A percentile compares a stretch with the other conserved stretches of the same genome.
These are phyloP conservation scores for Ampelomyces quisqualis DNA, from an alignment of 2,329 filamentous ascomycete species.

Conservation along the genomic window DNA sequence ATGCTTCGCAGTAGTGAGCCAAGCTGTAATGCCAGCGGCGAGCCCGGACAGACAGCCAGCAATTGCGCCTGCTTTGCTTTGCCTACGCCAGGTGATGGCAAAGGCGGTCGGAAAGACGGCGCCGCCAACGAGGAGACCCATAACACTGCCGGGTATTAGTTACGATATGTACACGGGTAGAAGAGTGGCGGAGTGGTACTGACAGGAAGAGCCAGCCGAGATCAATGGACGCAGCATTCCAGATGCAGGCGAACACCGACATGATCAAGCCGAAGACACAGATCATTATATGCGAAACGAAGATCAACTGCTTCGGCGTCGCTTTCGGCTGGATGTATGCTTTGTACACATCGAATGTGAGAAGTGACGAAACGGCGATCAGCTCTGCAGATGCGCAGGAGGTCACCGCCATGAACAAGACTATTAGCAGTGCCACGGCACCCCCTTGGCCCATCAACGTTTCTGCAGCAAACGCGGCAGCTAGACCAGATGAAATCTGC, in stretches of 20 bases:
- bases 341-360: slow-evolving; percentile 50
- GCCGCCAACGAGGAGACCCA: slow-evolving; percentile 47
- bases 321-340: slow-evolving; percentile 45
- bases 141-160: slow-evolving; percentile 29
- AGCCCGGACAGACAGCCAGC: slow-evolving; percentile 38
- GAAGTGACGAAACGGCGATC: slow-evolving; percentile 44
- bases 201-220: slow-evolving; percentile 46
- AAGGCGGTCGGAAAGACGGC: slow-evolving; percentile 46
- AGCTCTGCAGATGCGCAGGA: slow-evolving; percentile 44
- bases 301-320: slow-evolving; percentile 40
- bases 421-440: slow-evolving; percentile 31
- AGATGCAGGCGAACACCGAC: slow-evolving; percentile 44
- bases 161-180: background rate
- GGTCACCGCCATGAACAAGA: slow-evolving; percentile 42
- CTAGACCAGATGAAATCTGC: slow-evolving; percentile 34
- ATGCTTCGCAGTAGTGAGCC: slow-evolving; percentile 40
- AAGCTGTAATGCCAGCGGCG: slow-evolving; percentile 40
- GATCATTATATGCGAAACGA: slow-evolving; percentile 45
- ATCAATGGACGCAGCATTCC: slow-evolving; percentile 44
- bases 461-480: slow-evolving; percentile 33
- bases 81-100: slow-evolving; percentile 42
- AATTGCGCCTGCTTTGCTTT: slow-evolving; percentile 37
- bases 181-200: background rate
- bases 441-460: slow-evolving; percentile 34
- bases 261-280: slow-evolving; percentile 45